phyloP scores from a whole-genome alignment of 352 stramenopile genomes.

The Thalassiosira mediterranea region DNA sequence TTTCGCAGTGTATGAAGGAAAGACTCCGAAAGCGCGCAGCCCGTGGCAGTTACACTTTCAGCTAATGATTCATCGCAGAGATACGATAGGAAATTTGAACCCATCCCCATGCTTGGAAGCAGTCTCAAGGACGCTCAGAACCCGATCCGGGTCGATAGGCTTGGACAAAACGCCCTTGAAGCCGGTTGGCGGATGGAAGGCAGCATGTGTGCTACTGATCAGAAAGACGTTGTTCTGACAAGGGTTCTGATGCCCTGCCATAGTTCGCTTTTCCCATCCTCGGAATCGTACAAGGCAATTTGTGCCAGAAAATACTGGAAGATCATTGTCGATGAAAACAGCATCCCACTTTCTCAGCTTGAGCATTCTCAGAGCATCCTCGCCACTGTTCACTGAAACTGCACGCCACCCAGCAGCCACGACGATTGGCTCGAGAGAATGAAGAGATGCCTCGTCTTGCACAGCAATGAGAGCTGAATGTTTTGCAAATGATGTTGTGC shows the following conservation, averaged over 20 bases:
- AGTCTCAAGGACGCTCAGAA: constrained; percentile 23
- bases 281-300: constrained; percentile 61
- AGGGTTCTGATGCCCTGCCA: no score
- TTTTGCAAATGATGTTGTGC: constrained; percentile 11
- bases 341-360: constrained; percentile 69
- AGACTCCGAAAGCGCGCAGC: neutral
- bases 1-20: neutral
- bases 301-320: constrained; percentile 33
- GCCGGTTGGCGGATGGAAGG: constrained; percentile 11
- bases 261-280: constrained; percentile 63
- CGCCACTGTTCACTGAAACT: constrained; percentile 41
- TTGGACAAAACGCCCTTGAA: constrained; percentile 38
- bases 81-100: no score
- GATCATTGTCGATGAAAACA: constrained; percentile 62
- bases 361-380: constrained; percentile 53
- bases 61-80: no score
- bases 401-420: constrained; percentile 54
- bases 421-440: constrained; percentile 6
- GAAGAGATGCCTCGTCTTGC: constrained; percentile 15
- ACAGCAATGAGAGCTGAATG: constrained; percentile 30
- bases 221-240: constrained; percentile 63
- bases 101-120: constrained; percentile 7
- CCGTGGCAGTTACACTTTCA: no score
- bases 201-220: constrained; percentile 31
- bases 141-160: constrained; percentile 22